These are phyloP conservation scores for Kazachstania martiniae DNA, from an alignment of 805 yeast species.

Conservation along the genomic window DNA sequence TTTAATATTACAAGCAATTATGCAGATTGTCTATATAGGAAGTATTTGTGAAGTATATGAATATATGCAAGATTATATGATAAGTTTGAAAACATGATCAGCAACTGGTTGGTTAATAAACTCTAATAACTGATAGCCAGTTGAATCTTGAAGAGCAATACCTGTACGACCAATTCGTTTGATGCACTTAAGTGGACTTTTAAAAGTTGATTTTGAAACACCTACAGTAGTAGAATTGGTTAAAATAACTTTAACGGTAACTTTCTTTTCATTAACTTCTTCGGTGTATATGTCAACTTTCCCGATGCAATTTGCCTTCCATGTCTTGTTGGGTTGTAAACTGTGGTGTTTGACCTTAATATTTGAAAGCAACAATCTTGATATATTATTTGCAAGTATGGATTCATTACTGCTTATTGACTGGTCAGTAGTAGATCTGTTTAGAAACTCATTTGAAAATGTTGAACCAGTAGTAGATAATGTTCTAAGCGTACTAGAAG, in stretches of 20 bases:
- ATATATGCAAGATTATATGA: constrained; percentile 1
- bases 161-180: constrained; percentile 24
- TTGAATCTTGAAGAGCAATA: constrained; percentile 8
- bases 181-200: constrained; percentile 9
- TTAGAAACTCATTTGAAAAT: constrained; percentile 6
- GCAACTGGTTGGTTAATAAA: constrained; percentile 17
- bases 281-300: constrained; percentile 13
- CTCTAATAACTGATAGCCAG: constrained; percentile 15
- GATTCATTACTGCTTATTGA: too few species aligned
- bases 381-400: too few species aligned
- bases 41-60: background rate
- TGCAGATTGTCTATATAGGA: too few species aligned
- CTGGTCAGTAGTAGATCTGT: constrained; percentile 6
- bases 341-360: constrained; percentile 18
- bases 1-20: too few species aligned
- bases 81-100: constrained; percentile 16
- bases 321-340: constrained; percentile 8
- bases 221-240: background rate
- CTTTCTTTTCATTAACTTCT: constrained; percentile 10
- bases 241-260: too few species aligned
- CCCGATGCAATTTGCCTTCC: constrained; percentile 15
- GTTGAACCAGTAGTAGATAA: constrained; percentile 19
- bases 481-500: constrained; percentile 18
- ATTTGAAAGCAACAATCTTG: constrained; percentile 14
- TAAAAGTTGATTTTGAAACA: background rate